Evolutionary conservation across 148 eudicot genomes (phyloP), one percentile per base, ranked within the genome.

Genomic region (Vaccinium corymbosum): DNA sequence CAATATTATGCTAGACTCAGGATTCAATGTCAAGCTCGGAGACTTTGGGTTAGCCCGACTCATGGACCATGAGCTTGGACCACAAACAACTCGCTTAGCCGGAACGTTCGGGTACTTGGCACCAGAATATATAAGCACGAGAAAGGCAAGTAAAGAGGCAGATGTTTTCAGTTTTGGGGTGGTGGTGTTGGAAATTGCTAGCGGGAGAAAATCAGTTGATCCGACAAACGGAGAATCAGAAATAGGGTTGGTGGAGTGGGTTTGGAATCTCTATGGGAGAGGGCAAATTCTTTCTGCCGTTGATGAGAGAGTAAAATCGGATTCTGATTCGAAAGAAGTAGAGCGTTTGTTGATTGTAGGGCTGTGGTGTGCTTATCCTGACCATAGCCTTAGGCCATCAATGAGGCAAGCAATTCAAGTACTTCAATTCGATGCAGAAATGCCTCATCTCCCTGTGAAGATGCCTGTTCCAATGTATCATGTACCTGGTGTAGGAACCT

Each of bases 21-120:
- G 38, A 35, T 35, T 35, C 38, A 35, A 35, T 35, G 38, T 35
- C 38, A 35, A 35, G 38, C 38, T 91, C 10, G 92, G 93, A 8
- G 94, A 92, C 81, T 92, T 92, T 66, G 94, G 93, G 16, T 87
- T 92, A 25, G 94, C 93, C 14, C 86, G 91, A 12, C 85, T 92
- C 1, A 82, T 87, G 82, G 93, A 90, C 83, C 93, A 92, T 64
- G 92, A 85, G 25, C 46, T 87, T 1, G 90, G 89, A 19, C 88
- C 86, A 0, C 90, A 88, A 56, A 89, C 94, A 5, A 90, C 92
- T 0, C 89, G 80, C 0, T 48, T 88, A n/a, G 94, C 92, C 0
- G 93, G 93, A 7, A 92, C 93, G 12, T 81, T 89, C 0, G 94
- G 94, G 4, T 90, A 90, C 88, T 11, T 88, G 83, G 93, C 91